phyloP scores from a whole-genome alignment of 225 moss, liverwort and hornwort species.

The Sphagnum tenellum region DNA sequence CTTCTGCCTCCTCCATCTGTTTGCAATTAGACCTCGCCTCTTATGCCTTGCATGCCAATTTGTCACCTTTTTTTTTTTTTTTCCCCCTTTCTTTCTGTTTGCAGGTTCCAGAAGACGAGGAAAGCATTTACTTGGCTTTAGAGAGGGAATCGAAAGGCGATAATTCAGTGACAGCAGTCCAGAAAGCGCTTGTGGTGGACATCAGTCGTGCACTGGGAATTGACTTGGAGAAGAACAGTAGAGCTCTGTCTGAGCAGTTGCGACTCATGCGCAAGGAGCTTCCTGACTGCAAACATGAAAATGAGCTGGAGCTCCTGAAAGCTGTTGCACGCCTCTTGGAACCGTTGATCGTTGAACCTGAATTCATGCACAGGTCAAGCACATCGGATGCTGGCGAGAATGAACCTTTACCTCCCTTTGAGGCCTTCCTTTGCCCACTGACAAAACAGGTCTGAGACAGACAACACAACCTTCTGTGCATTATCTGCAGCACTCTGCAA shows the following conservation, averaged over 20 bases:
- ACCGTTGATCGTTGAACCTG: not conserved
- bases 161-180: not conserved
- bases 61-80: no score
- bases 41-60: no score
- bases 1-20: no score
- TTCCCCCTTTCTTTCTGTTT: not conserved
- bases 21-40: no score
- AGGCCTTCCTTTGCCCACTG: slow-evolving; percentile 3
- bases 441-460: not conserved
- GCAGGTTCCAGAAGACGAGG: slow-evolving; percentile 2
- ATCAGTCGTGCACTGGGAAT: not conserved
- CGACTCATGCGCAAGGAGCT: not conserved
- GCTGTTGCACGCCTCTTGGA: not conserved
- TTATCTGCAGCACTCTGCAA: not conserved
- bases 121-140: not conserved
- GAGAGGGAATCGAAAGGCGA: slow-evolving; percentile 1
- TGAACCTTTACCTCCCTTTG: slow-evolving; percentile 2
- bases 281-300: not conserved
- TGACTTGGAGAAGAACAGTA: not conserved
- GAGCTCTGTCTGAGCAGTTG: not conserved
- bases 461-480: not conserved
- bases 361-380: not conserved
- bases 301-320: not conserved
- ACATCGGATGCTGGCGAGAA: not conserved
- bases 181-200: not conserved